Base-by-base conservation (phyloP, 2,329 filamentous ascomycete genomes). In the Sarocladium oryzae region DNA sequence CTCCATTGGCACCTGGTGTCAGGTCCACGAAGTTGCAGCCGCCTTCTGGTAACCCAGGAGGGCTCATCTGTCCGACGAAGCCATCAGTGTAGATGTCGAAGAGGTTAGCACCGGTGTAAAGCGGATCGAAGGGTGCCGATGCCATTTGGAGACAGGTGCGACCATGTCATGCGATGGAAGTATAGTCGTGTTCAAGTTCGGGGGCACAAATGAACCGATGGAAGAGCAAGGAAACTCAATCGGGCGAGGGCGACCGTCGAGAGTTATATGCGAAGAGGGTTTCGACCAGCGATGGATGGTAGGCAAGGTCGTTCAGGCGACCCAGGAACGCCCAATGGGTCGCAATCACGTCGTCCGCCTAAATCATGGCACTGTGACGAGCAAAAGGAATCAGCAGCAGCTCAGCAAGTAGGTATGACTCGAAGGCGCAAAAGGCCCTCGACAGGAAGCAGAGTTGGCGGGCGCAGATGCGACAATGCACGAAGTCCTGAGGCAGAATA, bases 11-110 rank as follows among this genome's bases (percentile, higher is more conserved):
- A 52, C 78, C 74, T 53, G 73, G 71, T 3, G 67, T 72, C 52
- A 80, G 60, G 58, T 82, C 77, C 53, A 79, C 73, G 60, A 73
- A 82, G 63, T 82, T 81, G 68, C 79, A 83, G 45, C 69, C 69
- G 49, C 79, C 79, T 52, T 69, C 67, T 2, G 79, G 78, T 9
- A 81, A 69, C 52, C 58, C 54, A 51, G 67, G 55, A 53, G 56
- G 57, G 49, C 56, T 61, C 56, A 52, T 51, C 32, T 54, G 45
- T 16, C 30, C 38, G 16, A 20, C 13, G 7, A 24, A 41, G 11
- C 68, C 69, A 66, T 81, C 77, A 59, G 68, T 74, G 60, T 78
- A 78, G 49, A 81, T 78, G 57, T 79, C 73, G 67, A 81, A 81
- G 55, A 76, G 73, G 53, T 73, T 71, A 55, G 64, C 65, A 57